Conservation (phyloP, 352 stramenopile genomes). For the Phytophthora sp. region DNA sequence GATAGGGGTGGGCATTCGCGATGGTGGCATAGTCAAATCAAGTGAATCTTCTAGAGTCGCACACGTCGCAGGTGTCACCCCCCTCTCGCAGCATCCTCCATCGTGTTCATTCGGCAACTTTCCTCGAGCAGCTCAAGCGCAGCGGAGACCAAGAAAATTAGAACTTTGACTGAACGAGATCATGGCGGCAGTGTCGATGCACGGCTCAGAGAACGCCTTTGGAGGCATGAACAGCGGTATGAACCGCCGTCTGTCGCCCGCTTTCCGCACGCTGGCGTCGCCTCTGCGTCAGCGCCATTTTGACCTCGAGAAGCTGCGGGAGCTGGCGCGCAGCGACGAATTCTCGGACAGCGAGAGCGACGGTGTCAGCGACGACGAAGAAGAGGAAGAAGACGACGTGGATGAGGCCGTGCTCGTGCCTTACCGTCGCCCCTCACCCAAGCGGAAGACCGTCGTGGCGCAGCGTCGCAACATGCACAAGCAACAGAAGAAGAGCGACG, state of each 20-base stretch:
- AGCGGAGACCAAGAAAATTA: constrained; percentile 7
- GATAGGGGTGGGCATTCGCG: constrained; percentile 17
- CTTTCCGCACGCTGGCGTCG: constrained; percentile 56
- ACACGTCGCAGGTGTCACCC: constrained; percentile 30
- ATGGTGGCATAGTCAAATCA: constrained; percentile 23
- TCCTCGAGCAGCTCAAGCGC: constrained; percentile 18
- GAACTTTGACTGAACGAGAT: not conserved
- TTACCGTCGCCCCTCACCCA: constrained; percentile 45
- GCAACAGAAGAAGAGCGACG: constrained; percentile 39
- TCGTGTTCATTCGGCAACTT: constrained; percentile 31
- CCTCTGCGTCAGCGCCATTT: constrained; percentile 54
- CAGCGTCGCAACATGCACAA: constrained; percentile 30
- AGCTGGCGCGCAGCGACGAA: constrained; percentile 78
- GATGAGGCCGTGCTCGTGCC: constrained; percentile 63
- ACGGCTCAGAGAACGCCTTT: constrained; percentile 48
- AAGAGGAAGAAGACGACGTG: constrained; percentile 50
- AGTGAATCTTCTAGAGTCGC: constrained; percentile 40
- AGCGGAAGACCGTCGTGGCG: constrained; percentile 28
- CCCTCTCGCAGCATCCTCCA: constrained; percentile 15
- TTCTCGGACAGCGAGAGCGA: constrained; percentile 87
- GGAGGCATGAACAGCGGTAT: constrained; percentile 47
- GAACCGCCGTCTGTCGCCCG: constrained; percentile 55
- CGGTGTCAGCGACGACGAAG: constrained; percentile 64
- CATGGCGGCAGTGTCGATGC: constrained; percentile 74
- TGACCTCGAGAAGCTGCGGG: constrained; percentile 69